Evolutionary conservation across 176 grass and related monocot species (phyloP).

Genomic region (Aegilops longissima): DNA sequence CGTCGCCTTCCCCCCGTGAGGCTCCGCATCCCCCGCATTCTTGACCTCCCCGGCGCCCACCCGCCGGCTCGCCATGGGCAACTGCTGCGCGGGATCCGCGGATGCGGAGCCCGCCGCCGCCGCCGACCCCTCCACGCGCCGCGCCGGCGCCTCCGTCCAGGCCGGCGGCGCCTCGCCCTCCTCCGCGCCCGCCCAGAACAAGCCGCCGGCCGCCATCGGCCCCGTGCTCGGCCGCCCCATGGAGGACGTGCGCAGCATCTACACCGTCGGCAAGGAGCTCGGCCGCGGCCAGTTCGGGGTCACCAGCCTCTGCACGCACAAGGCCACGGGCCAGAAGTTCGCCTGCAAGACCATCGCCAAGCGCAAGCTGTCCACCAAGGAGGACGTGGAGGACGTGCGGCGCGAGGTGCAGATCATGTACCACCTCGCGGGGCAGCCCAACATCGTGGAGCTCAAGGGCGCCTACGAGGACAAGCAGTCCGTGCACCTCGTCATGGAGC

Average conservation of each 20-base stretch:
- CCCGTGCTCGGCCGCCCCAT: constrained; percentile 77
- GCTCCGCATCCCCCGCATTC: constrained; percentile 42
- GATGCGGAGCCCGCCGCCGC: constrained; percentile 41
- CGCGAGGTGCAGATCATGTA: constrained; percentile 99
- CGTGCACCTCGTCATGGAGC: constrained; percentile 95
- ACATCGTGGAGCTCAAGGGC: constrained; percentile 86
- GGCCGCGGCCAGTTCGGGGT: constrained; percentile 93
- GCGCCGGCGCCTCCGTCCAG: constrained; percentile 26
- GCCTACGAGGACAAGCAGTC: constrained; percentile 96
- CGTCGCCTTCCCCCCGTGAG: constrained; percentile 17
- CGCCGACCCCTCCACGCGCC: constrained; percentile 11
- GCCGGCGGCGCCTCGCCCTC: constrained; percentile 14
- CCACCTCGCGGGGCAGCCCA: constrained; percentile 93
- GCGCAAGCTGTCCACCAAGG: constrained; percentile 85
- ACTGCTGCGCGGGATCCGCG: constrained; percentile 66
- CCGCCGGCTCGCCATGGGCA: constrained; percentile 60
- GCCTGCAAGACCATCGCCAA: constrained; percentile 95
- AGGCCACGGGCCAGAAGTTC: constrained; percentile 73
- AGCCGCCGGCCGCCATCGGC: constrained; percentile 58
- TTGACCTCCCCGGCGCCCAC: constrained; percentile 9
- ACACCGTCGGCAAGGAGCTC: constrained; percentile 84
- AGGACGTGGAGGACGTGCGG: constrained; percentile 92
- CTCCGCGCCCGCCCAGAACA: constrained; percentile 31
- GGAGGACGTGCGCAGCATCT: constrained; percentile 80
- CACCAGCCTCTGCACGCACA: constrained; percentile 88